Evolutionary conservation across 2,329 filamentous ascomycete species (phyloP).

Genomic region (Ascochyta rabiei): DNA sequence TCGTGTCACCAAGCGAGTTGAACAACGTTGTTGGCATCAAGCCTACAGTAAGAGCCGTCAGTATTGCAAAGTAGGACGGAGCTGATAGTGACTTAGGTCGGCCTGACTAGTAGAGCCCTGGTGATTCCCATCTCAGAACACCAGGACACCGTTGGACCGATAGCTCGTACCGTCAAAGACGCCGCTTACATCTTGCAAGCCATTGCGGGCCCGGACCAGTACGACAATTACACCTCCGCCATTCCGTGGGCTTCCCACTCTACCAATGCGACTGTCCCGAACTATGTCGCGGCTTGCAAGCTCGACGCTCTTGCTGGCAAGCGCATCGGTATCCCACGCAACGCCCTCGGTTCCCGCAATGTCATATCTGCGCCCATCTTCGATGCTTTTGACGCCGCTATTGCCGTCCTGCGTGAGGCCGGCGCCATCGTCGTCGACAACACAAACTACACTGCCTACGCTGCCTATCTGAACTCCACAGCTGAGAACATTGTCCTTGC

Average conservation of each 20-base stretch:
- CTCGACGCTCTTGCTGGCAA: slow-evolving; percentile 60
- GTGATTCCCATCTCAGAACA: slow-evolving; percentile 69
- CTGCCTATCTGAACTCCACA: slow-evolving; percentile 50
- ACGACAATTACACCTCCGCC: slow-evolving; percentile 64
- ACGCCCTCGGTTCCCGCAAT: slow-evolving; percentile 55
- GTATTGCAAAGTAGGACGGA: no score
- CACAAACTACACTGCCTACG: slow-evolving; percentile 63
- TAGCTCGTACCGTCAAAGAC: slow-evolving; percentile 64
- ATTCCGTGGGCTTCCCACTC: slow-evolving; percentile 56
- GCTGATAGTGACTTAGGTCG: slow-evolving; percentile 47
- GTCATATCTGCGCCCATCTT: slow-evolving; percentile 49
- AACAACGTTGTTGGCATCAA: slow-evolving; percentile 70
- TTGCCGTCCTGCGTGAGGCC: slow-evolving; percentile 59
- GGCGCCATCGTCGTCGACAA: slow-evolving; percentile 67
- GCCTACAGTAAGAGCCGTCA: slow-evolving; percentile 52
- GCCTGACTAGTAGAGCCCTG: slow-evolving; percentile 65
- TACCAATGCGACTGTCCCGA: slow-evolving; percentile 54
- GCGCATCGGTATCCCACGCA: slow-evolving; percentile 68
- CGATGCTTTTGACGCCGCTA: slow-evolving; percentile 61
- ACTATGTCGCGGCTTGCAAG: slow-evolving; percentile 67
- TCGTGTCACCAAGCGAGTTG: slow-evolving; percentile 60
- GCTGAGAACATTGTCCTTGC: slow-evolving; percentile 56
- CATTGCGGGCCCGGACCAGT: slow-evolving; percentile 61
- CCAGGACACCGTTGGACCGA: slow-evolving; percentile 63
- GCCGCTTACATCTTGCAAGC: slow-evolving; percentile 63